A percentile compares a stretch with the other conserved stretches of the same genome.
Evolutionary conservation across 2,329 filamentous ascomycete species (phyloP).

Genomic region (Aspergillus pseudotamarii): DNA sequence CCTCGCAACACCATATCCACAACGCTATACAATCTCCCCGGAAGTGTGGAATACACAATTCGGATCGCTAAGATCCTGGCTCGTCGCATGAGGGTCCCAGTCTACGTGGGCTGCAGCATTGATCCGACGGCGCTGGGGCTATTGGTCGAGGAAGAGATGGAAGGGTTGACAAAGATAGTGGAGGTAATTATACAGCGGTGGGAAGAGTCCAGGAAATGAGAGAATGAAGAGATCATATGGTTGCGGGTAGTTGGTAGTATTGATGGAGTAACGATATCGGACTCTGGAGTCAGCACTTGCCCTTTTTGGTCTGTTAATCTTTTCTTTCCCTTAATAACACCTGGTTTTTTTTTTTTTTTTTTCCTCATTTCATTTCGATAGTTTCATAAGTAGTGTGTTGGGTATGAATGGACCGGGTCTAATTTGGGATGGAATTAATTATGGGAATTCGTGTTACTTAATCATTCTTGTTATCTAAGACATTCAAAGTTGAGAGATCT

Average conservation of each 20-base stretch:
- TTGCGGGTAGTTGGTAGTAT: not conserved
- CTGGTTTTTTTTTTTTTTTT: not conserved
- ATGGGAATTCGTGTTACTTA: not conserved
- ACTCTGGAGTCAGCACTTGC: not conserved
- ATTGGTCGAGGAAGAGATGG: constrained; percentile 91
- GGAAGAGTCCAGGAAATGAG: constrained; percentile 21
- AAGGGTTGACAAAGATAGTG: constrained; percentile 75
- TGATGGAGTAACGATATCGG: not conserved
- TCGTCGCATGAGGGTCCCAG: constrained; percentile 69
- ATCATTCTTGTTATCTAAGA: not conserved
- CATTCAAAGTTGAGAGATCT: not conserved
- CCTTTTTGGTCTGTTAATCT: not conserved
- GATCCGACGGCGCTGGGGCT: constrained; percentile 76
- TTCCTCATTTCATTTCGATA: not conserved
- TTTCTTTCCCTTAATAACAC: not conserved
- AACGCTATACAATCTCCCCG: constrained; percentile 71
- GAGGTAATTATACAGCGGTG: constrained; percentile 64
- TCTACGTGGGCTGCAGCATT: constrained; percentile 90
- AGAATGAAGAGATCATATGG: not conserved
- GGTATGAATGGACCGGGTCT: not conserved
- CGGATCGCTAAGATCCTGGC: constrained; percentile 82
- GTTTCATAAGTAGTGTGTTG: not conserved
- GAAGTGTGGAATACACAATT: constrained; percentile 82
- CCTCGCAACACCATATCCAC: constrained; percentile 68
- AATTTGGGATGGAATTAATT: not conserved